Percentiles rank a stretch among this genome's conserved stretches.
phyloP scores from a whole-genome alignment of 306 rosid genomes.

The Urtica urens region DNA sequence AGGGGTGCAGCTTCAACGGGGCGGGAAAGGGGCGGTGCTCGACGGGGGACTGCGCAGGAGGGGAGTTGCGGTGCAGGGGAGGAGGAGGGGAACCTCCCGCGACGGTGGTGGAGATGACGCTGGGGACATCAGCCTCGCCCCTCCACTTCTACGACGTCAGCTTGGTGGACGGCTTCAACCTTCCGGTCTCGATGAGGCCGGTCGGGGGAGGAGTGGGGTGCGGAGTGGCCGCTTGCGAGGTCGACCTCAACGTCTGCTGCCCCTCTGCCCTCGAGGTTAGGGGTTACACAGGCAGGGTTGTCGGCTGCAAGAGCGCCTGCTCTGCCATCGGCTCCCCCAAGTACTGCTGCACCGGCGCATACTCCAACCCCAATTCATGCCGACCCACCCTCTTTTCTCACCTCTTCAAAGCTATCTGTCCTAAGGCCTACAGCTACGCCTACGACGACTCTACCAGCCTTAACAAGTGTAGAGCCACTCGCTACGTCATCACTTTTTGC shows the following conservation, averaged over 20 bases:
- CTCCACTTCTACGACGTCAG: constrained; percentile 86
- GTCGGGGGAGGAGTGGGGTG: constrained; percentile 87
- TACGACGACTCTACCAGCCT: constrained; percentile 87
- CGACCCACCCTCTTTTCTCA: constrained; percentile 81
- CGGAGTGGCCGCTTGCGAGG: constrained; percentile 81
- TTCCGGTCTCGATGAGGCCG: constrained; percentile 92
- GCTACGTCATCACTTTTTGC: constrained; percentile 86
- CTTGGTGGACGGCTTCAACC: constrained; percentile 84
- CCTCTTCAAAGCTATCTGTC: constrained; percentile 91
- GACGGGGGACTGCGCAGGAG: constrained; percentile 70
- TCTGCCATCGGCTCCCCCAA: constrained; percentile 92
- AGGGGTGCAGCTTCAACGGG: constrained; percentile 58
- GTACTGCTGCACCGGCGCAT: constrained; percentile 85
- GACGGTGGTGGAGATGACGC: constrained; percentile 88
- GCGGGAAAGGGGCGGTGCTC: constrained; percentile 58
- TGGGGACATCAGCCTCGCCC: constrained; percentile 77
- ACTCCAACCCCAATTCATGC: constrained; percentile 66
- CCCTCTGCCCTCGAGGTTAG: constrained; percentile 84
- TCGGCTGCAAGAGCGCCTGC: constrained; percentile 95
- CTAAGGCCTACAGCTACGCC: constrained; percentile 93
- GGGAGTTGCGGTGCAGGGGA: constrained; percentile 51
- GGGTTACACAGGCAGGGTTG: constrained; percentile 54
- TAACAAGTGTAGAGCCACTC: constrained; percentile 70
- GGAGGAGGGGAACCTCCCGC: constrained; percentile 76
- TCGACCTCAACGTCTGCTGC: constrained; percentile 80